Evolutionary conservation across 768 basidiomycete genomes (phyloP).

Genomic region (Mycena chlorophos): DNA sequence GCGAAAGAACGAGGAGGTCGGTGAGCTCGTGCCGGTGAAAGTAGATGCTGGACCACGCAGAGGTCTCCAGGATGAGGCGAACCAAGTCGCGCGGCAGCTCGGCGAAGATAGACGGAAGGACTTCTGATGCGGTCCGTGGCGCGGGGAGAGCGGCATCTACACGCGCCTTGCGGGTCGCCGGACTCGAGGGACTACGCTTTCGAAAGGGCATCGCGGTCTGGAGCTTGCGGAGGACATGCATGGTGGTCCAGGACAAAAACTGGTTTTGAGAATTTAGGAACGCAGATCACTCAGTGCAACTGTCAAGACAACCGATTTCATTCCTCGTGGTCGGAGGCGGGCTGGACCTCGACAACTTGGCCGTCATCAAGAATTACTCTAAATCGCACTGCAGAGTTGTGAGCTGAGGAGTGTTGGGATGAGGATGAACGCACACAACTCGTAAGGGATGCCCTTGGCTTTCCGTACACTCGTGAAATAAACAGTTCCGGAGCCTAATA

Average conservation of each 20-base stretch:
- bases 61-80: not conserved
- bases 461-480: slow-evolving; percentile 84
- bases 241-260: not conserved
- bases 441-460: slow-evolving; percentile 69
- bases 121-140: not conserved
- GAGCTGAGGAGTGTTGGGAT: not conserved
- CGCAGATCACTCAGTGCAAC: not conserved
- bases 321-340: not conserved
- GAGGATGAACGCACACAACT: slow-evolving; percentile 52
- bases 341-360: slow-evolving; percentile 34
- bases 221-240: not conserved
- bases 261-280: not conserved
- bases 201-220: too few species aligned
- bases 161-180: too few species aligned
- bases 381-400: slow-evolving; percentile 53
- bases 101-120: not conserved
- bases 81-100: not conserved
- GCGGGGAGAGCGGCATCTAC: too few species aligned
- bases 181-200: too few species aligned
- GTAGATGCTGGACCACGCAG: not conserved
- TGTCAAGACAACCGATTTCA: not conserved
- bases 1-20: not conserved
- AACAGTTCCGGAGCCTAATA: slow-evolving; percentile 66
- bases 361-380: slow-evolving; percentile 68
- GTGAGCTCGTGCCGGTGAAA: not conserved